Percentiles rank a stretch among this genome's conserved stretches.
Conservation (phyloP, 169 alveolate species). For the Plasmodium sp. region DNA sequence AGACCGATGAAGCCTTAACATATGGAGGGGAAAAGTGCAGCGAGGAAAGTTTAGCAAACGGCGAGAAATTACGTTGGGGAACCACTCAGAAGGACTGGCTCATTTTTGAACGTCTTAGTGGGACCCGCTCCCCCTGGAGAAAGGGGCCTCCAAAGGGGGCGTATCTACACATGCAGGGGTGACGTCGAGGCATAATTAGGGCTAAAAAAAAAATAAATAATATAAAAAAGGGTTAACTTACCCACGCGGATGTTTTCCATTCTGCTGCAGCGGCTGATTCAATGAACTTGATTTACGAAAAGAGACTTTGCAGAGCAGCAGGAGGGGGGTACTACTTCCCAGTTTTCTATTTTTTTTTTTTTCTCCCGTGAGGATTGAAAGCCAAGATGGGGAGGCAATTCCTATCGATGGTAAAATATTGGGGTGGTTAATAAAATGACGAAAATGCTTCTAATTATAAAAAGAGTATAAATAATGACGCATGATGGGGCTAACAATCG, state of each 20-base stretch:
- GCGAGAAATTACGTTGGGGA: background rate
- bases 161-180: background rate
- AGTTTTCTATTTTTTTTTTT: background rate
- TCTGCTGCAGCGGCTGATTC: background rate
- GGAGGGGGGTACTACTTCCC: background rate
- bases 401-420: background rate
- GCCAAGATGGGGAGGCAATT: background rate
- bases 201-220: slow-evolving; percentile 7
- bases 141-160: background rate
- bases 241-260: slow-evolving; percentile 70
- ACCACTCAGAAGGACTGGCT: background rate
- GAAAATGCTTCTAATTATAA: background rate
- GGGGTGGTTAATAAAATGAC: background rate
- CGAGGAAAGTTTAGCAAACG: background rate
- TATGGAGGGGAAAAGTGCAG: background rate
- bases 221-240: background rate
- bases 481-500: background rate
- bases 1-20: slow-evolving; percentile 63
- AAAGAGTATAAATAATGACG: background rate
- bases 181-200: background rate
- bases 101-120: background rate
- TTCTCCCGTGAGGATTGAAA: background rate
- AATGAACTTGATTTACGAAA: background rate
- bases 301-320: background rate
- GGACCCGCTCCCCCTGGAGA: background rate